phyloP scores from a whole-genome alignment of 2,329 filamentous ascomycete genomes.

The Thelonectria rubi region DNA sequence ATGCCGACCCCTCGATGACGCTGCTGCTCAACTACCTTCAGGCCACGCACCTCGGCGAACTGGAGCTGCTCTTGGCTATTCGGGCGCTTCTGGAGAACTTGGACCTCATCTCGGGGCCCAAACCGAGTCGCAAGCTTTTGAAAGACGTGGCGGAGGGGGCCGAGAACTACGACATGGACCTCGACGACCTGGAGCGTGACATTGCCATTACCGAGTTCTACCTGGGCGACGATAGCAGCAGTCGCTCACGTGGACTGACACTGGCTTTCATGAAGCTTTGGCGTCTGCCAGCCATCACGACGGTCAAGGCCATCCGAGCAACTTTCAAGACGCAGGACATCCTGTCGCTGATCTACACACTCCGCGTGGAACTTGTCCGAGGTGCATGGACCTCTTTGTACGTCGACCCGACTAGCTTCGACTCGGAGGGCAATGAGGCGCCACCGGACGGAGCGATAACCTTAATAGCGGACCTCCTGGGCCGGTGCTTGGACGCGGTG shows the following conservation, averaged over 20 bases:
- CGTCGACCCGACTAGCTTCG: slow-evolving; percentile 64
- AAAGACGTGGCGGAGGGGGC: slow-evolving; percentile 42
- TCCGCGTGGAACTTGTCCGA: slow-evolving; percentile 76
- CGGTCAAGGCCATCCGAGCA: slow-evolving; percentile 70
- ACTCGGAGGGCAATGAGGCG: slow-evolving; percentile 51
- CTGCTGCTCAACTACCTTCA: slow-evolving; percentile 72
- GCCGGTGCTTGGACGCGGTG: slow-evolving; percentile 78
- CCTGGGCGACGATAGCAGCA: slow-evolving; percentile 69
- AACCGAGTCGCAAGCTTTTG: slow-evolving; percentile 45
- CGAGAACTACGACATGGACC: slow-evolving; percentile 59
- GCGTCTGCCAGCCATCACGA: slow-evolving; percentile 66
- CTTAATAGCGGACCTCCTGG: slow-evolving; percentile 76
- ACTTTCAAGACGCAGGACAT: slow-evolving; percentile 74
- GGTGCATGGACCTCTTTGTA: slow-evolving; percentile 81
- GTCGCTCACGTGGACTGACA: slow-evolving; percentile 71
- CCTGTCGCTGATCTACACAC: slow-evolving; percentile 74
- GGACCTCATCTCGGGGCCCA: slow-evolving; percentile 61
- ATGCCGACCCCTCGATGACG: slow-evolving; percentile 74
- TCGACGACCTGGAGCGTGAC: slow-evolving; percentile 70
- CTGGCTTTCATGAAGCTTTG: slow-evolving; percentile 75
- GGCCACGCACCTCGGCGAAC: slow-evolving; percentile 70
- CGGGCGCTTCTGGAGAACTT: slow-evolving; percentile 75
- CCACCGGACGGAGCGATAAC: slow-evolving; percentile 74
- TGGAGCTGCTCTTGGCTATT: slow-evolving; percentile 73
- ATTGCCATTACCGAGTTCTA: slow-evolving; percentile 74